A percentile compares a stretch with the other conserved stretches of the same genome.
phyloP scores from a whole-genome alignment of 2,329 filamentous ascomycete genomes.

The Stenocarpella maydis region DNA sequence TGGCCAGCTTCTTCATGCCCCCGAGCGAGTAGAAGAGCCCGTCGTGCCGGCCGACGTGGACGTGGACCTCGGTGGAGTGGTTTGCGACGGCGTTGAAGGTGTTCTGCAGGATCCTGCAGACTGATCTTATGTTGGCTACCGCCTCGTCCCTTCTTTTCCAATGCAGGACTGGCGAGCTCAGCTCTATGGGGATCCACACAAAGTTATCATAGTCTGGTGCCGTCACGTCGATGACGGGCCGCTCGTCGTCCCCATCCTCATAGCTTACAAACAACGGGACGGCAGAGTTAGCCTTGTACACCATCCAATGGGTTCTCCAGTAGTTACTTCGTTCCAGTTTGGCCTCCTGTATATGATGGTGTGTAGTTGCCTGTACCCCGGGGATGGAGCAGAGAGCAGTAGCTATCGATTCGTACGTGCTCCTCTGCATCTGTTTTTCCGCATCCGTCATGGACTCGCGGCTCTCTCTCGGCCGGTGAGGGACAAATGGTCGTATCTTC shows the following conservation, averaged over 20 bases:
- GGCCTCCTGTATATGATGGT: conserved; percentile 39
- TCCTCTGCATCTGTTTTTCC: conserved; percentile 27
- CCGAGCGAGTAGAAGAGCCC: conserved; percentile 43
- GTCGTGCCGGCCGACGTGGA: conserved; percentile 49
- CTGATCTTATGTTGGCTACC: conserved; percentile 36
- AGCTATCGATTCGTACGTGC: conserved; percentile 27
- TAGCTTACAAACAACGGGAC: conserved; percentile 40
- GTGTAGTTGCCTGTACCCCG: conserved; percentile 42
- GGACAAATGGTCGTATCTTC: conserved; percentile 29
- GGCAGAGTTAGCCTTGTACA: conserved; percentile 52
- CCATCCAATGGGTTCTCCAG: conserved; percentile 50
- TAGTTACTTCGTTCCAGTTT: conserved; percentile 43
- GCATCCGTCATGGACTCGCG: conserved; percentile 32
- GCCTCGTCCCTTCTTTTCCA: conserved; percentile 39
- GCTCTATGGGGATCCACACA: conserved; percentile 47
- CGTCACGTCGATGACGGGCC: conserved; percentile 11
- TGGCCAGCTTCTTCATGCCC: conserved; percentile 47
- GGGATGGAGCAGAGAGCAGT: conserved; percentile 22
- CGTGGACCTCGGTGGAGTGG: conserved; percentile 50
- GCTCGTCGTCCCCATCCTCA: conserved; percentile 37
- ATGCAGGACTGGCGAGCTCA: conserved; percentile 48
- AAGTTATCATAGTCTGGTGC: conserved; percentile 39
- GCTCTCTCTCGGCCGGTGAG: conserved; percentile 25
- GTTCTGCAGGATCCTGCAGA: conserved; percentile 40
- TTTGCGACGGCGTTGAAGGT: conserved; percentile 45